Base-by-base conservation (phyloP, 2,329 filamentous ascomycete species). In the Cucurbitaria berberidis region DNA sequence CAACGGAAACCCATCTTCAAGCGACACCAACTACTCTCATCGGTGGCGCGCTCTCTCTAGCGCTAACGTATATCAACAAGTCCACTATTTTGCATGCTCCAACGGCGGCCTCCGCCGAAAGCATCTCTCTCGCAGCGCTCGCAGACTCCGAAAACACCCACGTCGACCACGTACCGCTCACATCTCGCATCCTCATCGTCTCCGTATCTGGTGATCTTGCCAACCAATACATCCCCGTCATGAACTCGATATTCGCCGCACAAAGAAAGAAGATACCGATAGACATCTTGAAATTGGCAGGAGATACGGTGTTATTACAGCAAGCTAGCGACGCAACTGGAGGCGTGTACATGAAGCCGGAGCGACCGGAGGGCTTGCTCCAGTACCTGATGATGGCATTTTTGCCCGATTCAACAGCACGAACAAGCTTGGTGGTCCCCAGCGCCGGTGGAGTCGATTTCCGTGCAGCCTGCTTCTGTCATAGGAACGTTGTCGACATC, bases 161-260 rank as follows among this genome's bases (percentile, higher is more conserved):
- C 52, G 70, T 59, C 53, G 74, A 62, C 62, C 78, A 56, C 68
- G 51, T 78, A 2, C 80, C 84, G 16, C 80, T 95, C 18, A 88
- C 90, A 62, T 89, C 88, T 13, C 89, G 95, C 55, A 96, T 99
- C 67, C 83, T 99, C 48, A 87, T 98, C 59, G 75, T 99, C 48
- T 96, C 90, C 42, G 92, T 97, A 4, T 96, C 91, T 41, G 91
- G 91, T 69, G 90, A 93, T 66, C 85, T 96, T 0, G 87, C 92
- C 5, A 89, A 85, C 56, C 87, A 98, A 75, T 99, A 99, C 78
- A 99, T 99, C 50, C 89, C 93, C 0, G 95, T 96, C 63, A 99
- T 99, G 95, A 99, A 99, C 78, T 86, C 89, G 66, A 96, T 98
- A 56, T 99, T 99, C 76, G 95, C 95, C 2, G 95, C 93, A 53